phyloP scores from a whole-genome alignment of 148 eudicot species.

The Chenopodium berlandieri region DNA sequence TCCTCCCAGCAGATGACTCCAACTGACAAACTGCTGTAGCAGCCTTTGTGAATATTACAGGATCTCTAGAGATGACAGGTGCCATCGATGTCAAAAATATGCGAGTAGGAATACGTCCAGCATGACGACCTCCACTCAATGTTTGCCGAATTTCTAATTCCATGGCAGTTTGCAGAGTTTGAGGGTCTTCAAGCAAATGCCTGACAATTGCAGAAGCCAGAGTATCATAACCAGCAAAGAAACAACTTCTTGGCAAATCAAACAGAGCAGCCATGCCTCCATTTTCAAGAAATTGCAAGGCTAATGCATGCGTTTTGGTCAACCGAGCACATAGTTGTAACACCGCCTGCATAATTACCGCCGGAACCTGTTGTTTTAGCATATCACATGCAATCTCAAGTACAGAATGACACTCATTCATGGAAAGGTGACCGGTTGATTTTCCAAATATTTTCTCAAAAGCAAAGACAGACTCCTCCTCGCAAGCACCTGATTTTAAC shows the following conservation, averaged over 20 bases:
- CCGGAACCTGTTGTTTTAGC: conserved; percentile 69
- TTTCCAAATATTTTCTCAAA: conserved; percentile 77
- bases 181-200: conserved; percentile 96
- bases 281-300: conserved; percentile 76
- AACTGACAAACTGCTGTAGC: conserved; percentile 78
- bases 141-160: conserved; percentile 90
- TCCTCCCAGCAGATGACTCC: conserved; percentile 86
- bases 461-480: conserved; percentile 36
- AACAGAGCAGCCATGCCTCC: conserved; percentile 84
- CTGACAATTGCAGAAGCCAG: conserved; percentile 87
- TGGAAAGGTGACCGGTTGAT: conserved; percentile 74
- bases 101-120: conserved; percentile 69
- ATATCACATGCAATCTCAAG: conserved; percentile 73
- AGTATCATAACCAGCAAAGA: conserved; percentile 91
- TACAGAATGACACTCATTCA: conserved; percentile 72
- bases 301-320: conserved; percentile 78
- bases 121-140: conserved; percentile 70
- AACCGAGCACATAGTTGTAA: conserved; percentile 88
- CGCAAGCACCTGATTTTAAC: conserved; percentile 29
- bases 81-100: conserved; percentile 92
- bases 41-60: conserved; percentile 80
- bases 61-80: conserved; percentile 89
- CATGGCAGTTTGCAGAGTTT: conserved; percentile 97
- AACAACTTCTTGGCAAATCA: conserved; percentile 72
- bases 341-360: conserved; percentile 91